A percentile compares a stretch with the other conserved stretches of the same genome.
phyloP scores from a whole-genome alignment of 2,329 filamentous ascomycete genomes.

The Epichloe gansuensis region DNA sequence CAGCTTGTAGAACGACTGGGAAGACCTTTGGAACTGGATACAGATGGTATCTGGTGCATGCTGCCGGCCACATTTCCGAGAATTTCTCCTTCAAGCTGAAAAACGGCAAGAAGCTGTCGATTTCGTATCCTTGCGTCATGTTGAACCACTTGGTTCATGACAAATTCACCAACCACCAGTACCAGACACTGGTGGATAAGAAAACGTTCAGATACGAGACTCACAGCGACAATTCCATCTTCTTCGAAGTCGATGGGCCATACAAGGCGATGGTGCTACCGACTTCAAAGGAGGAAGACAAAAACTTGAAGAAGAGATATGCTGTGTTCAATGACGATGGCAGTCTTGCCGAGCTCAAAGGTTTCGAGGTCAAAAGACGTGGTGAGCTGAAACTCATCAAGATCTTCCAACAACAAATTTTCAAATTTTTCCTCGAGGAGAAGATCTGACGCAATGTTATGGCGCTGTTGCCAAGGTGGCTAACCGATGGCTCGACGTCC shows the following conservation, averaged over 20 bases:
- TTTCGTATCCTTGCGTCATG: constrained; percentile 98
- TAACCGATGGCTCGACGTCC: constrained; percentile 91
- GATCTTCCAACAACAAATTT: constrained; percentile 98
- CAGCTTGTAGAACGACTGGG: constrained; percentile 89
- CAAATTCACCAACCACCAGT: constrained; percentile 94
- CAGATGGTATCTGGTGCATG: constrained; percentile 99
- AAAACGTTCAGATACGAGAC: constrained; percentile 84
- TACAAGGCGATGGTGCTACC: constrained; percentile 97
- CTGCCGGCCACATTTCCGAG: constrained; percentile 87
- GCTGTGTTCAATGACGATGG: constrained; percentile 98
- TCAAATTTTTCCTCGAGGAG: constrained; percentile 96
- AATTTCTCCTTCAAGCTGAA: constrained; percentile 92
- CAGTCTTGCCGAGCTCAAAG: constrained; percentile 87
- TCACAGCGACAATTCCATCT: constrained; percentile 97
- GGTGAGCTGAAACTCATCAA: constrained; percentile 99
- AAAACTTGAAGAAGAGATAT: constrained; percentile 98
- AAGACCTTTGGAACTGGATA: constrained; percentile 85
- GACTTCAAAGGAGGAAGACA: constrained; percentile 97
- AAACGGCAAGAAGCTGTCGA: constrained; percentile 90
- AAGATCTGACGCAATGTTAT: constrained; percentile 81
- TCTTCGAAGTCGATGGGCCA: constrained; percentile 96
- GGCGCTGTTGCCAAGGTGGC: constrained; percentile 84
- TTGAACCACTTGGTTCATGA: constrained; percentile 93
- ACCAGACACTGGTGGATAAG: constrained; percentile 76
- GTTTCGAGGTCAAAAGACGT: constrained; percentile 93